Percentiles rank a stretch among this genome's conserved stretches.
phyloP scores from a whole-genome alignment of 2,329 filamentous ascomycete species.

The Aspergillus caelatus region DNA sequence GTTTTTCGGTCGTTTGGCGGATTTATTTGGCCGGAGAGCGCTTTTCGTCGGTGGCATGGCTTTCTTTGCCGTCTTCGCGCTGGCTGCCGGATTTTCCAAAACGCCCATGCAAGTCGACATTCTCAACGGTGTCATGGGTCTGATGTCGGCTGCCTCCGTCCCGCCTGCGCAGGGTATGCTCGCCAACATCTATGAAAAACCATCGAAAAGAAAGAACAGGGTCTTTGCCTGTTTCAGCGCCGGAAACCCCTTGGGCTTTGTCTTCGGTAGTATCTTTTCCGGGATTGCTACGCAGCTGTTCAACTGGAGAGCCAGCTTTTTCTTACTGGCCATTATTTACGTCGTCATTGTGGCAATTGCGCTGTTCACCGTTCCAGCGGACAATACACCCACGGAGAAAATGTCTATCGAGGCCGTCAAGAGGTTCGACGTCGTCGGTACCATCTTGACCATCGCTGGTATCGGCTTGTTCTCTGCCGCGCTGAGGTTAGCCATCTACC shows the following conservation, averaged over 20 bases:
- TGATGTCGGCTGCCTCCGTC: slow-evolving; percentile 66
- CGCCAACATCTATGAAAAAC: slow-evolving; percentile 64
- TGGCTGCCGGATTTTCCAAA: slow-evolving; percentile 63
- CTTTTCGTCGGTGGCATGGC: slow-evolving; percentile 64
- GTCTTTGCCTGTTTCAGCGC: slow-evolving; percentile 66
- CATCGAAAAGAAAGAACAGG: slow-evolving; percentile 64
- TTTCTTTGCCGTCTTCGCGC: slow-evolving; percentile 59
- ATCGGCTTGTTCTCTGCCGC: slow-evolving; percentile 67
- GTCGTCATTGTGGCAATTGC: slow-evolving; percentile 66
- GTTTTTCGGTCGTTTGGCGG: slow-evolving; percentile 67
- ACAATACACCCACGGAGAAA: slow-evolving; percentile 39
- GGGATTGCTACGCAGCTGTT: slow-evolving; percentile 64
- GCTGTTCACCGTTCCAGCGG: slow-evolving; percentile 64
- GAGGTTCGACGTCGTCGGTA: slow-evolving; percentile 63
- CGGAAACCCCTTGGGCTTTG: slow-evolving; percentile 61
- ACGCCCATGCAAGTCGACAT: slow-evolving; percentile 63
- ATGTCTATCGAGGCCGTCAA: neutral
- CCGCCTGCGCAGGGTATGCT: slow-evolving; percentile 67
- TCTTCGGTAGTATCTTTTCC: slow-evolving; percentile 61
- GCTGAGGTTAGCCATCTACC: slow-evolving; percentile 41
- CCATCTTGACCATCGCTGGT: slow-evolving; percentile 63
- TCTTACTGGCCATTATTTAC: slow-evolving; percentile 42
- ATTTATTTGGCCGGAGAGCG: slow-evolving; percentile 65
- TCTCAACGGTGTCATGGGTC: slow-evolving; percentile 64
- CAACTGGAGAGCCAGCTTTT: slow-evolving; percentile 63